Evolutionary conservation across 306 rosid genomes (phyloP).

Genomic region (Malus fusca): DNA sequence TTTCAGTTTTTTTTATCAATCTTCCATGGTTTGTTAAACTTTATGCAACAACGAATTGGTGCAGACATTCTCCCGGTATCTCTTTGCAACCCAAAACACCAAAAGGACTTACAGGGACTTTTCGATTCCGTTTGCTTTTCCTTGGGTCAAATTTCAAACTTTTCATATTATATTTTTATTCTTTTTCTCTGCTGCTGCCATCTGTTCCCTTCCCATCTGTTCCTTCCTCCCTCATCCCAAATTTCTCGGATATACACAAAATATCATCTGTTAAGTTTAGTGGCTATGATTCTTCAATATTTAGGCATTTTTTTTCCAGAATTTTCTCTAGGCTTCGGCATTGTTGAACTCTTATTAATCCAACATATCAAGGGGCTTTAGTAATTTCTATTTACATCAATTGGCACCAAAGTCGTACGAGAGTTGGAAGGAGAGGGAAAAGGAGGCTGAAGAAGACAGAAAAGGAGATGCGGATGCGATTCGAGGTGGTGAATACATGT

Average conservation of each 20-base stretch:
- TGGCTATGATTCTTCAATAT: background rate
- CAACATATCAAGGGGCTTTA: background rate
- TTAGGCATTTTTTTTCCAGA: background rate
- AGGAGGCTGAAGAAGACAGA: slow-evolving; percentile 89
- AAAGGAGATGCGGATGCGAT: slow-evolving; percentile 88
- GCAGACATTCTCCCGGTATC: too few relatives aligned
- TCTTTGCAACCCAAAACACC: too few relatives aligned
- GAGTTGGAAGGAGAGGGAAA: slow-evolving; percentile 91
- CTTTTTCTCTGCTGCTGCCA: too few relatives aligned
- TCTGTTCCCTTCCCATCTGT: too few relatives aligned
- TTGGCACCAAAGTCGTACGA: background rate
- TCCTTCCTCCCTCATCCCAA: too few relatives aligned
- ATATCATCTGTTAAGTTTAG: background rate
- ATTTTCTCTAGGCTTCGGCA: background rate
- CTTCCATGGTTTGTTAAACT: too few relatives aligned
- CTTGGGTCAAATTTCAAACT: too few relatives aligned
- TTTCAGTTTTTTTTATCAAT: too few relatives aligned
- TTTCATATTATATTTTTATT: too few relatives aligned
- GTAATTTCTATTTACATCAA: background rate
- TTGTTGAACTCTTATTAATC: background rate
- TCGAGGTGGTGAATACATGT: slow-evolving; percentile 10
- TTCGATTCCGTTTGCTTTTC: too few relatives aligned
- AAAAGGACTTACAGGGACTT: too few relatives aligned
- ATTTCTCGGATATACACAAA: slow-evolving; percentile 43
- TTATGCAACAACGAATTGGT: too few relatives aligned